Percentiles rank a stretch among this genome's conserved stretches.
Conservation (phyloP, 2,329 filamentous ascomycete species). For the Arthroderma sp. region DNA sequence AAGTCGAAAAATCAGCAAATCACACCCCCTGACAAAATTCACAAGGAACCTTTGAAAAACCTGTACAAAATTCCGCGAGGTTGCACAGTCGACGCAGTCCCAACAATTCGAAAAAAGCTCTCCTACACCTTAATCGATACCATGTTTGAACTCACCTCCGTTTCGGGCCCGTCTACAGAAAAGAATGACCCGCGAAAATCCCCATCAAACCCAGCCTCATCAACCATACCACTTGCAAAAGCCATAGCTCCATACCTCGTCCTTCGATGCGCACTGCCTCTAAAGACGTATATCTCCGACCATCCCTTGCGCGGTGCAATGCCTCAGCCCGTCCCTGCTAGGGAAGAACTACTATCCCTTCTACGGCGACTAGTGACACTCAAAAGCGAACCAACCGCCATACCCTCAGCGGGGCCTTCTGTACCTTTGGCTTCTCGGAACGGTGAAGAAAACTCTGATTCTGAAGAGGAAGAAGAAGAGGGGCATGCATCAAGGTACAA, state of each 20-base stretch:
- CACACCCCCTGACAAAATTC: slow-evolving; percentile 34
- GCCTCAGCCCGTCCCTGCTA: slow-evolving; percentile 72
- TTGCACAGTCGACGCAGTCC: slow-evolving; percentile 54
- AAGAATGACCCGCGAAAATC: slow-evolving; percentile 12
- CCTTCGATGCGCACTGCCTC: slow-evolving; percentile 61
- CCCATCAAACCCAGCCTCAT: slow-evolving; percentile 17
- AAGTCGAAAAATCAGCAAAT: slow-evolving; percentile 42
- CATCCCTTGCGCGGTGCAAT: slow-evolving; percentile 79
- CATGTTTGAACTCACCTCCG: slow-evolving; percentile 55
- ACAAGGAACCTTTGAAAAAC: slow-evolving; percentile 42
- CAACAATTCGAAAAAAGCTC: slow-evolving; percentile 56
- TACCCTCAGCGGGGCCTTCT: slow-evolving; percentile 36
- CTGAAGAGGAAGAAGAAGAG: slow-evolving; percentile 9
- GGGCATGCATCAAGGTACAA: slow-evolving; percentile 30
- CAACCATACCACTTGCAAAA: slow-evolving; percentile 52
- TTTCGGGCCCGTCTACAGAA: slow-evolving; percentile 29
- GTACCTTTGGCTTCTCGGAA: slow-evolving; percentile 13
- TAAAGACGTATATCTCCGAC: slow-evolving; percentile 80
- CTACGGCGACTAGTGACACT: slow-evolving; percentile 54
- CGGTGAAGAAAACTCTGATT: slow-evolving; percentile 11
- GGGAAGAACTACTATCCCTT: slow-evolving; percentile 63
- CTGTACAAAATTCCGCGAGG: slow-evolving; percentile 57
- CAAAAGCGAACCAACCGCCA: slow-evolving; percentile 55
- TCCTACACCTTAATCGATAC: slow-evolving; percentile 70
- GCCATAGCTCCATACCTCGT: slow-evolving; percentile 71